phyloP scores from a whole-genome alignment of 2,329 filamentous ascomycete species.

The Akanthomyces lecanii region DNA sequence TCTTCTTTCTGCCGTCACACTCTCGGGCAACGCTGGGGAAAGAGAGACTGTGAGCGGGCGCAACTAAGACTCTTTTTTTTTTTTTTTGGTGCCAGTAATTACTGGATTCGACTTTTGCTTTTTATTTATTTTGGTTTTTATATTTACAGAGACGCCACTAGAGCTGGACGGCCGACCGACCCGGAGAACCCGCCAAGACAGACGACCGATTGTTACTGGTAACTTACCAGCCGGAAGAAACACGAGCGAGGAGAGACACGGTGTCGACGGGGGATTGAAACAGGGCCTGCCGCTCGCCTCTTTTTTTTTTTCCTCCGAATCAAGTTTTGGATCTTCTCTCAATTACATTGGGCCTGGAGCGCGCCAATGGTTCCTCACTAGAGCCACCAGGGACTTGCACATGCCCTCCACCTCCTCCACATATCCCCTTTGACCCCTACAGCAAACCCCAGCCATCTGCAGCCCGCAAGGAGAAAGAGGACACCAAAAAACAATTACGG shows the following conservation, averaged over 20 bases:
- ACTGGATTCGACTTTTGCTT: neutral
- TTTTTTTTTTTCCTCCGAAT: neutral
- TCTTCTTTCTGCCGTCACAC: neutral
- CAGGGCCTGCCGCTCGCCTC: neutral
- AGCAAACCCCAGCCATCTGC: neutral
- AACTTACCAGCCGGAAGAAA: neutral
- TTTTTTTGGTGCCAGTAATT: neutral
- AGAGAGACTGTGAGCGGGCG: neutral
- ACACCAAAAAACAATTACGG: neutral
- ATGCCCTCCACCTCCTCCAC: slow-evolving; percentile 11
- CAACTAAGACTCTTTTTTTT: neutral
- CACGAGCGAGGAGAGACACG: neutral
- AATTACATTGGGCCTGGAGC: neutral
- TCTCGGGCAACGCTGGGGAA: neutral
- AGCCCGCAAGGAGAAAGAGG: neutral
- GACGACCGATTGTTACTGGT: no score
- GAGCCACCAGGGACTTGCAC: neutral
- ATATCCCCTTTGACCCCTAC: slow-evolving; percentile 6
- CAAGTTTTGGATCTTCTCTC: no score
- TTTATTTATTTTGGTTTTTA: neutral
- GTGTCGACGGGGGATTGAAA: neutral
- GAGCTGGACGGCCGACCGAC: neutral
- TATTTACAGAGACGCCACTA: neutral
- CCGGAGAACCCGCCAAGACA: no score
- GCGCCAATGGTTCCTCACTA: slow-evolving; percentile 15